Evolutionary conservation across 495 filamentous ascomycete genomes (phyloP).

Genomic region (Neurospora sp.): DNA sequence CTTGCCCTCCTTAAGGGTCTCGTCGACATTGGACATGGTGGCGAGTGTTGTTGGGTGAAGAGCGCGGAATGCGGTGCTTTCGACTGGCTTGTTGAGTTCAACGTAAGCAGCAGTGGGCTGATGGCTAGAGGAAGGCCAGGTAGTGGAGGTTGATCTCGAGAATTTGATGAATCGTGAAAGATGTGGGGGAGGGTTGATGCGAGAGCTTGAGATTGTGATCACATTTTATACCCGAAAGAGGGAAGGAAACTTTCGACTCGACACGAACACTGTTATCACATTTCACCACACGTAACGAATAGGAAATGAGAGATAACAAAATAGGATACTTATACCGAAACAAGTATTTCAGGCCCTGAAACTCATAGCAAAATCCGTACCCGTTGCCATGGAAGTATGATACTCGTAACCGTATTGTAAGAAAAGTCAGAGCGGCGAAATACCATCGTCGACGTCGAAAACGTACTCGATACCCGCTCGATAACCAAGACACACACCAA

Average conservation of each 20-base stretch:
- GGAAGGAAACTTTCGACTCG: background rate
- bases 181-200: background rate
- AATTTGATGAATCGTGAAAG: background rate
- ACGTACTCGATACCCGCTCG: background rate
- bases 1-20: conserved; percentile 2
- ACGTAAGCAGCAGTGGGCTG: background rate
- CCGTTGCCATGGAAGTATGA: background rate
- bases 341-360: background rate
- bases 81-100: background rate
- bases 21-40: background rate
- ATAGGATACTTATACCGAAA: background rate
- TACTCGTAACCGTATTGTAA: background rate
- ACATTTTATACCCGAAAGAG: background rate
- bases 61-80: background rate
- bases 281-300: background rate
- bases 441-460: background rate
- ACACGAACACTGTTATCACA: background rate
- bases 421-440: background rate
- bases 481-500: background rate
- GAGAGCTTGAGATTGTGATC: background rate
- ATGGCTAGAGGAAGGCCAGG: background rate
- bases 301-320: background rate
- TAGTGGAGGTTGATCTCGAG: background rate
- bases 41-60: background rate
- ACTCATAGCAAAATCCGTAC: background rate